Base-by-base conservation (phyloP, 1,284 basidiomycete species). In the Pseudozyma sp. region DNA sequence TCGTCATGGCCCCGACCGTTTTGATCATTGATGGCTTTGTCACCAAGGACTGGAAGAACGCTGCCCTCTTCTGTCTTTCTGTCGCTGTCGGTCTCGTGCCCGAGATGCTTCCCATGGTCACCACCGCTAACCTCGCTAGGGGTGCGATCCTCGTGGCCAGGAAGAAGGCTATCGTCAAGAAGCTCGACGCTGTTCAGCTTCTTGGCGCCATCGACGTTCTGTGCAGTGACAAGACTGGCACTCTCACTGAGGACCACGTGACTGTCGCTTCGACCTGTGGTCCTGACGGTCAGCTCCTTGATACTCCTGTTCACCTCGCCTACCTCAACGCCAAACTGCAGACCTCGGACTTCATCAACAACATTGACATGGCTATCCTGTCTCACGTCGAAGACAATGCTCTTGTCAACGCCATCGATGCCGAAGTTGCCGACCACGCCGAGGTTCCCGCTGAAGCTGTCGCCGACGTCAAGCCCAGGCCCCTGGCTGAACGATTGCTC, bases 81-180 rank as follows among this genome's bases (percentile, higher is more conserved):
- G 52, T 53, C 19, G 52, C 52, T 14, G 52, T 53, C 19, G 52
- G 52, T n/a, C 40, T 53, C 11, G 52, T 53, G 6, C 52, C 52
- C 38, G 52, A 53, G 19, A 53, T 53, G 52, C 52, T 53, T 14
- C 52, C 52, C 21, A 53, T 53, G 52, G 52, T 53, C 36, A 39
- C 38, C 18, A 53, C 52, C 16, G 52, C 52, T 19, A 53, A 53
- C 52, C 52, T 53, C 38, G 52, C 52, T 12, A 18, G 52, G 5
- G 52, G 52, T 42, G 52, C 52, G 19, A 53, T 53, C 21, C 18
- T 53, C 1, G 52, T 53, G 10, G 52, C 52, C 10, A 40, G 18
- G 39, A 53, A 53, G 14, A 53, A 53, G 52, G 52, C 52, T 7
- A 53, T 53, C 21, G 52, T 53, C 52, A 53, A 53, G 52, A 53